A percentile compares a stretch with the other conserved stretches of the same genome.
phyloP scores from a whole-genome alignment of 805 yeast genomes.

The Starmerella bombi region DNA sequence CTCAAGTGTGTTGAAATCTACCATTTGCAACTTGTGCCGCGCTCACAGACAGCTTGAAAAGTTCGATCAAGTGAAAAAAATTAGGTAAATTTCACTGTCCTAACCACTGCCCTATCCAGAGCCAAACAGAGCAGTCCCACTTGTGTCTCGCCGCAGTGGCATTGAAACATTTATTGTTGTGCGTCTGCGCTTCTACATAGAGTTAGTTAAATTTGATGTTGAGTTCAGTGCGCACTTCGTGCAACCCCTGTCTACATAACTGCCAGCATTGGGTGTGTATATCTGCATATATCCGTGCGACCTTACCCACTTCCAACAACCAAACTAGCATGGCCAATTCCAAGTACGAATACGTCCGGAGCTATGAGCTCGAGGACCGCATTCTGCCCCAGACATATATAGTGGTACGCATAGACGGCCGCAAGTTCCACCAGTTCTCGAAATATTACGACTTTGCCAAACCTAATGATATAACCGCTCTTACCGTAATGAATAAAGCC shows the following conservation, averaged over 20 bases:
- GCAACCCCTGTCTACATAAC: too few species aligned
- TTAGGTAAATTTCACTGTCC: conserved; percentile 4
- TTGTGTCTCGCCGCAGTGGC: too few species aligned
- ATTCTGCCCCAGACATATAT: conserved; percentile 72
- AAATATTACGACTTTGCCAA: conserved; percentile 59
- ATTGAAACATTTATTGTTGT: too few species aligned
- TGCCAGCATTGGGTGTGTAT: too few species aligned
- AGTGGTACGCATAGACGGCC: conserved; percentile 79
- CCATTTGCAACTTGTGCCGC: background rate
- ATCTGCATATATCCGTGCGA: too few species aligned
- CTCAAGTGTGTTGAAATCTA: conserved; percentile 64
- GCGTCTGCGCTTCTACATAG: too few species aligned
- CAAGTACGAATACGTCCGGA: conserved; percentile 72
- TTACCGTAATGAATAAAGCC: conserved; percentile 67
- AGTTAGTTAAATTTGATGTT: too few species aligned
- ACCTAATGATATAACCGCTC: conserved; percentile 75
- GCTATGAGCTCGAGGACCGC: conserved; percentile 59
- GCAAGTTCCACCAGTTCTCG: conserved; percentile 78
- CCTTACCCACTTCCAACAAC: too few species aligned
- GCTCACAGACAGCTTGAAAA: too few species aligned
- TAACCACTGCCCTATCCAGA: too few species aligned
- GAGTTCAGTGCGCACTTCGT: too few species aligned
- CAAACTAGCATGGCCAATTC: conserved; percentile 67
- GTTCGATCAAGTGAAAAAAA: conserved; percentile 8
- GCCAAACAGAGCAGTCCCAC: too few species aligned